Base-by-base conservation (phyloP, 129 eudicot species). In the Chrysanthemum makinoi region DNA sequence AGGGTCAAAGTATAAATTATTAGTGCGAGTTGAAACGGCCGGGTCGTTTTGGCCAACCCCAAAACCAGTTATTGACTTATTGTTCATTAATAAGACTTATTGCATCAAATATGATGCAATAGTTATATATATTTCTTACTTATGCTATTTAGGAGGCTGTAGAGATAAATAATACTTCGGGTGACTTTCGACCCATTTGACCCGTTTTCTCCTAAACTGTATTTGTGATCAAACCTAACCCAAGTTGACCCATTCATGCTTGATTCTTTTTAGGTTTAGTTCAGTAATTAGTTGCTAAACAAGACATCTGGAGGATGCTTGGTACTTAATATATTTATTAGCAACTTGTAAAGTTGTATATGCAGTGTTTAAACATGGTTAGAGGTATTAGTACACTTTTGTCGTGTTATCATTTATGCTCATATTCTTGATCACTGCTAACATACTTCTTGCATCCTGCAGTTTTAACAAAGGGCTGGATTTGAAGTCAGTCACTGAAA, bases 381-480 rank as follows among this genome's bases (percentile, higher is more conserved):
- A 12, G 65, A 26, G 13, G 24, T 20, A 57, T 17, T 20, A 10
- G 26, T 60, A 13, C n/a, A 24, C 14, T 11, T 33, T 39, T 60
- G 65, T 60, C 16, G 13, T 59, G 14, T 35, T 59, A 61, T 61
- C 48, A 33, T 51, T 20, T 39, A 35, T 60, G 44, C 52, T 68
- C 67, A 4, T 4, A 26, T 24, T 48, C 62, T 22, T 66, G 60
- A 33, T 52, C 30, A 6, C 10, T 39, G 8, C 24, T 59, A 51
- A 35, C 28, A 17, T 19, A 13, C 60, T 43, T 73, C 20, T 60
- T 71, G 43, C 52, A 20, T 52, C 69, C 5, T 80, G 61, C 90
- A 89, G 96, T 60, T 78, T 86, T 70, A 79, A 79, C 82, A 80
- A 78, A 74, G 86, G 75, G 66, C 51, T 81, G 0, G 90, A 79